Base-by-base conservation (phyloP, 169 alveolate species). In the Babesia caballi region DNA sequence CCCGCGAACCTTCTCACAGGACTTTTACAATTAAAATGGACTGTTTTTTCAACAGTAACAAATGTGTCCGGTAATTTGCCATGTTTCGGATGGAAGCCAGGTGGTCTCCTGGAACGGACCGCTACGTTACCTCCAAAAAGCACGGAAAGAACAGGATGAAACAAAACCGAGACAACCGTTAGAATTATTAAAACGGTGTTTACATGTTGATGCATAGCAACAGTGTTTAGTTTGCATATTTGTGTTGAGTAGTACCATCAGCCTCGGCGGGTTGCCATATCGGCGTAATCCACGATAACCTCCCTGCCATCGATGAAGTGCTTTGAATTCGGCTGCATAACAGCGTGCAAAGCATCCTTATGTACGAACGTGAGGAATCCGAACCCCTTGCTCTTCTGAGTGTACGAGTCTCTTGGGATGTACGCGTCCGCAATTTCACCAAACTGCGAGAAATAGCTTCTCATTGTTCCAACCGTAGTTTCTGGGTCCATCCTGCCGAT, bases 341-440 rank as follows among this genome's bases (percentile, higher is more conserved):
- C 88, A 9, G 88, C 73, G 25, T 57, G 83, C 4, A 81, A 21
- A 21, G 88, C 30, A 38, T 30, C 71, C 59, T 81, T 71, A 66
- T 81, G 69, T 30, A 71, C 81, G 40, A 71, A 81, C 9, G 88
- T 70, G 4, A 81, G 61, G 74, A 81, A 81, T 15, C 84, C 88
- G 49, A 70, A 81, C 17, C 88, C 88, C 54, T 81, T 81, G 17
- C 88, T 44, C 59, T 66, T 61, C 25, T 70, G 88, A 4, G 83
- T 81, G 51, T 70, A 50, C 3, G 84, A 27, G 57, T 81, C 88
- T 27, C 69, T 63, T 11, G 91, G 91, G 14, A 84, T 84, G 66
- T 84, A 84, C 7, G 90, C 91, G 57, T 84, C 91, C 2, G 50
- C 66, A 17, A 84, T 87, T 23, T 84, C 91, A 8, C 91, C 91